Evolutionary conservation across 257 asterid genomes (phyloP).

Genomic region (Ilex aquifolium): DNA sequence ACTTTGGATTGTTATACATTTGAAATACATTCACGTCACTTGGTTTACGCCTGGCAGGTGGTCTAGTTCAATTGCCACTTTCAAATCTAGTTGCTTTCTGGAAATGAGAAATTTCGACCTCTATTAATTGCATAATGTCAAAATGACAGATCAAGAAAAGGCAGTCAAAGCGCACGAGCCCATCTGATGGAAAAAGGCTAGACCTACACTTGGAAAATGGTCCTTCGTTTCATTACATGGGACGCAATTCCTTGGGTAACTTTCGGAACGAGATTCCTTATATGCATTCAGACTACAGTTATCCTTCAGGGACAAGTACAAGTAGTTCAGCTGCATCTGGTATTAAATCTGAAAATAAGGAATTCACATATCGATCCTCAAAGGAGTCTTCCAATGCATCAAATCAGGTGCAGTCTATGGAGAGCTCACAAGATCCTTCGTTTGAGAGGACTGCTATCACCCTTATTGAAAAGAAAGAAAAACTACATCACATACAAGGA

Average conservation of each 20-base stretch:
- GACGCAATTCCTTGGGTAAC: slow-evolving; percentile 35
- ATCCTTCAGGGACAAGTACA: slow-evolving; percentile 33
- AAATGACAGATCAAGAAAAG: slow-evolving; percentile 44
- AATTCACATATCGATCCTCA: slow-evolving; percentile 36
- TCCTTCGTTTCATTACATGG: slow-evolving; percentile 23
- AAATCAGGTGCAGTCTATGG: slow-evolving; percentile 32
- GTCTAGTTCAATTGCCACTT: not conserved
- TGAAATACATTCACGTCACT: not conserved
- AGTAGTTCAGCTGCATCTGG: slow-evolving; percentile 23
- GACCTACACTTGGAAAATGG: slow-evolving; percentile 27
- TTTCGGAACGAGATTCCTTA: slow-evolving; percentile 31
- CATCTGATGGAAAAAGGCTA: slow-evolving; percentile 32
- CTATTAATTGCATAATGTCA: not conserved
- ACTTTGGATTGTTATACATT: not conserved
- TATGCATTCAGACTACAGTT: slow-evolving; percentile 36
- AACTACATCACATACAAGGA: slow-evolving; percentile 16
- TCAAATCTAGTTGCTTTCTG: not conserved
- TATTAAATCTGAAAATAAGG: slow-evolving; percentile 43
- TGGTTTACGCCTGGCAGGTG: not conserved
- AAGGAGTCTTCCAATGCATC: slow-evolving; percentile 44
- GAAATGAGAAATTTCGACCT: not conserved
- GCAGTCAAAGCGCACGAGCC: slow-evolving; percentile 42
- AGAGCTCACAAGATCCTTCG: slow-evolving; percentile 26
- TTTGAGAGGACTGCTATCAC: slow-evolving; percentile 26
- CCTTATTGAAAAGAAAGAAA: slow-evolving; percentile 28